A percentile compares a stretch with the other conserved stretches of the same genome.
Conservation (phyloP, 1,139 yeast species). For the Pichia sp. region DNA sequence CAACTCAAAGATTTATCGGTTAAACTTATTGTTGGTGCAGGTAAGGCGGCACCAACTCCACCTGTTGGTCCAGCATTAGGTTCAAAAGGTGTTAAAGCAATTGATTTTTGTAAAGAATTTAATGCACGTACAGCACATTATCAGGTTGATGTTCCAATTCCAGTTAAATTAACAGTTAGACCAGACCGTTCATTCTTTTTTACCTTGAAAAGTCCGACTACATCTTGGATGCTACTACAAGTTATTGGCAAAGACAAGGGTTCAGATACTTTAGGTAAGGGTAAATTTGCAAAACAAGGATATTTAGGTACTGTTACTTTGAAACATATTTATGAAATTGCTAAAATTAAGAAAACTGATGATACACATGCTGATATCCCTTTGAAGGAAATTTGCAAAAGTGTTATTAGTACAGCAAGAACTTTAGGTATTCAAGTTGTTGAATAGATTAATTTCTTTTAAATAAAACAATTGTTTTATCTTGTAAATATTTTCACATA, state of each 20-base stretch:
- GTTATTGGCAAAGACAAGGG: slow-evolving; percentile 86
- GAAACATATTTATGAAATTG: slow-evolving; percentile 91
- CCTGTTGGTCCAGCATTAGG: slow-evolving; percentile 99
- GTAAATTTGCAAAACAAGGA: slow-evolving; percentile 32
- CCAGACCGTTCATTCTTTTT: slow-evolving; percentile 91
- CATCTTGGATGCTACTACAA: slow-evolving; percentile 76
- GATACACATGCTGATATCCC: slow-evolving; percentile 67
- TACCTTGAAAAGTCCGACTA: slow-evolving; percentile 87
- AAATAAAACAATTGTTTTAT: not conserved
- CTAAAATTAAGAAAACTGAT: slow-evolving; percentile 87
- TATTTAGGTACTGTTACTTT: slow-evolving; percentile 70
- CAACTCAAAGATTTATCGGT: slow-evolving; percentile 45
- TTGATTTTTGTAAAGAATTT: slow-evolving; percentile 96
- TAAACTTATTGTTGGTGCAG: slow-evolving; percentile 94
- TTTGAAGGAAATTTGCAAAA: slow-evolving; percentile 71
- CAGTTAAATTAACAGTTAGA: slow-evolving; percentile 73
- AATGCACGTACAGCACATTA: slow-evolving; percentile 91
- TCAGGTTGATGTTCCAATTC: slow-evolving; percentile 83
- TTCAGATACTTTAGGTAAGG: slow-evolving; percentile 34
- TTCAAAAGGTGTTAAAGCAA: slow-evolving; percentile 97
- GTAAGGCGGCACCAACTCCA: slow-evolving; percentile 97
- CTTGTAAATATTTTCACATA: not conserved
- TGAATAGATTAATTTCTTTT: slow-evolving; percentile 33
- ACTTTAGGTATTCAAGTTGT: slow-evolving; percentile 83
- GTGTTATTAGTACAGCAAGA: slow-evolving; percentile 79